Percentiles rank a stretch among this genome's conserved stretches.
phyloP scores from a whole-genome alignment of 1,284 basidiomycete species.

The Tilletia walkeri region DNA sequence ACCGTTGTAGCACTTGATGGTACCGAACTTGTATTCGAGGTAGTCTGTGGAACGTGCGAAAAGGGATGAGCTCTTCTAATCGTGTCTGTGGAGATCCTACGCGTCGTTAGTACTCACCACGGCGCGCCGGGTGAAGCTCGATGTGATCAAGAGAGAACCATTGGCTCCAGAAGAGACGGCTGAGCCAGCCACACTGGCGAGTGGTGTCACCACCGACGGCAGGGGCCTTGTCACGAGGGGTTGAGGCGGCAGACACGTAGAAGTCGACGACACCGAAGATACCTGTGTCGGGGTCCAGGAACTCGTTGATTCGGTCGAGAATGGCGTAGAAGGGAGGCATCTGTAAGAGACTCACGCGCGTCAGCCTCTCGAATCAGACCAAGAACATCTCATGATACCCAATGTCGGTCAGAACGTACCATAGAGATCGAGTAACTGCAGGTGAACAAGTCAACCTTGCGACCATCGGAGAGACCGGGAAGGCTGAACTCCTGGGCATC shows the following conservation, averaged over 20 bases:
- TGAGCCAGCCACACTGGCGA: conserved; percentile 71
- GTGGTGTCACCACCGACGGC: conserved; percentile 68
- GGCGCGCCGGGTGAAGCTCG: conserved; percentile 67
- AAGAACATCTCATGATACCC: neutral
- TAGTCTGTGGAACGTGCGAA: conserved; percentile 60
- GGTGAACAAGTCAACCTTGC: conserved; percentile 54
- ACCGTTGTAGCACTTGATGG: conserved; percentile 66
- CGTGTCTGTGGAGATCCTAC: neutral
- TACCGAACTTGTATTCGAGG: conserved; percentile 77
- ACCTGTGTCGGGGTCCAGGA: conserved; percentile 68
- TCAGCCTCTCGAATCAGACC: neutral
- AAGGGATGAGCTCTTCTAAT: neutral
- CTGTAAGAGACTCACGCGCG: conserved; percentile 56
- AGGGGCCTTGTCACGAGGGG: conserved; percentile 61
- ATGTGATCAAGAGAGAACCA: conserved; percentile 77
- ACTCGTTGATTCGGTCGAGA: conserved; percentile 70
- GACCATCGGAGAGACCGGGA: conserved; percentile 57
- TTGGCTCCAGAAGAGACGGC: conserved; percentile 68
- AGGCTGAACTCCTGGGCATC: conserved; percentile 72
- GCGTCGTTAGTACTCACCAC: conserved; percentile 51
- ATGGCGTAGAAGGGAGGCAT: conserved; percentile 71
- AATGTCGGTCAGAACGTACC: conserved; percentile 24
- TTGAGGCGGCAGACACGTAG: conserved; percentile 69
- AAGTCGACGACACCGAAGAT: conserved; percentile 75
- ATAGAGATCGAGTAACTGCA: conserved; percentile 55